Conservation (phyloP, 805 yeast genomes). For the Saccharomycopsis sp. region DNA sequence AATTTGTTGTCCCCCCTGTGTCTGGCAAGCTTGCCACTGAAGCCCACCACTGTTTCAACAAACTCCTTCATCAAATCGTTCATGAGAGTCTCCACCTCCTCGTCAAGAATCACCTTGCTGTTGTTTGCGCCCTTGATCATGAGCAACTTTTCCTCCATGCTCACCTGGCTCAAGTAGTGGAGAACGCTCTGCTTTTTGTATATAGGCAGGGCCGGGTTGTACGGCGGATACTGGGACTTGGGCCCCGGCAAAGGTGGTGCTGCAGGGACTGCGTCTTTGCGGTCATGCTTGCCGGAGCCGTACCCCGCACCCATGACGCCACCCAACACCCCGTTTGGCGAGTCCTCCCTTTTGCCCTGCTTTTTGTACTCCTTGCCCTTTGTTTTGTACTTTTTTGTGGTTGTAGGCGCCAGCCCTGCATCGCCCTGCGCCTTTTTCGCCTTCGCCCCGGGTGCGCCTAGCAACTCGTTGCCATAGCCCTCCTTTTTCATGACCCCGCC, state of each 20-base stretch:
- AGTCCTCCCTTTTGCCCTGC: not conserved
- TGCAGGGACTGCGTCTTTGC: not conserved
- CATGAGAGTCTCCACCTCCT: constrained; percentile 17
- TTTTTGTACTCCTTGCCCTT: not conserved
- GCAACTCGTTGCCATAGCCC: not conserved
- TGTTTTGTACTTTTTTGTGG: constrained; percentile 1
- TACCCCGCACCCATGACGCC: not conserved
- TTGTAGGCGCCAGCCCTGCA: not conserved
- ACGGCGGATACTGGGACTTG: constrained; percentile 3
- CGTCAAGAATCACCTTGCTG: constrained; percentile 17
- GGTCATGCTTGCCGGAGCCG: not conserved
- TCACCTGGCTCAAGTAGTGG: constrained; percentile 13
- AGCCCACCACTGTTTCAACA: constrained; percentile 16
- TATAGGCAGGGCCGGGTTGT: constrained; percentile 12
- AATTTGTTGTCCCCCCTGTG: constrained; percentile 13
- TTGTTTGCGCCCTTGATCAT: constrained; percentile 7
- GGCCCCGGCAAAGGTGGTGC: not conserved
- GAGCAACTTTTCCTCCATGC: constrained; percentile 15
- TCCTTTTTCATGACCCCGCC: not conserved
- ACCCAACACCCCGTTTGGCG: not conserved
- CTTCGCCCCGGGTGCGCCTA: not conserved
- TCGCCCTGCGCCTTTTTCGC: not conserved
- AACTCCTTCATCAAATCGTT: constrained; percentile 20
- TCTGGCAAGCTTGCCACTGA: constrained; percentile 17
- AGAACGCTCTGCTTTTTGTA: constrained; percentile 12